Evolutionary conservation across 177 flowering plant species (phyloP), one percentile per base, ranked within the genome.

Genomic region (Vitis hybrid): DNA sequence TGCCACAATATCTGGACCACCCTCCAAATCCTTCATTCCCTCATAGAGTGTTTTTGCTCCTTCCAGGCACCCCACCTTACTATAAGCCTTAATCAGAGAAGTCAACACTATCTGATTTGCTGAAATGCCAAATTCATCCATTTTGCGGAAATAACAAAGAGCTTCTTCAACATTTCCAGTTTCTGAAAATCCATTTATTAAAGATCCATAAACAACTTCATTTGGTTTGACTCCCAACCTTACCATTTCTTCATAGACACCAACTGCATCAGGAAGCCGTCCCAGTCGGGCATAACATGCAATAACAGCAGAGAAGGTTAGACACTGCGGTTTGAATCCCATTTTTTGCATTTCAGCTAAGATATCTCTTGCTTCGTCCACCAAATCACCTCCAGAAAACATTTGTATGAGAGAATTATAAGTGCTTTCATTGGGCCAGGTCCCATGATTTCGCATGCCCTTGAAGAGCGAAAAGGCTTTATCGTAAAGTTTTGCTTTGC

Each of bases 391-490:
- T 55, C 88, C 87, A 19, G 91, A 73, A 59, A 84, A 81, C 98
- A 94, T 94, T 76, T 94, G 95, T 64, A 88, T 78, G 19, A 92
- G 82, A 71, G 98, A 88, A 74, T 91, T 90, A 59, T 92, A 92
- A 2, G 97, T 92, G 81, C 93, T 86, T 68, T 88, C 84, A 74
- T 91, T 93, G 10, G 98, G 98, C 97, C 97, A 94, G 22, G 84
- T 86, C 49, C 98, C 97, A 61, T 78, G 82, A 67, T 83, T 85
- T 79, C 82, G 89, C 98, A 94, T 94, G 77, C 72, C 72, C 74
- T 79, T 82, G 71, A 92, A 89, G 65, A 92, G 82, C 16, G 87
- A 82, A 49, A 87, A 73, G 16, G 98, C 97, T 80, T 85, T 85
- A 66, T 94, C 90, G 74, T 91, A 88, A 3, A 87, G 88, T 66